A percentile compares a stretch with the other conserved stretches of the same genome.
phyloP scores from a whole-genome alignment of 1,284 basidiomycete genomes.

The Trametes hirsuta region DNA sequence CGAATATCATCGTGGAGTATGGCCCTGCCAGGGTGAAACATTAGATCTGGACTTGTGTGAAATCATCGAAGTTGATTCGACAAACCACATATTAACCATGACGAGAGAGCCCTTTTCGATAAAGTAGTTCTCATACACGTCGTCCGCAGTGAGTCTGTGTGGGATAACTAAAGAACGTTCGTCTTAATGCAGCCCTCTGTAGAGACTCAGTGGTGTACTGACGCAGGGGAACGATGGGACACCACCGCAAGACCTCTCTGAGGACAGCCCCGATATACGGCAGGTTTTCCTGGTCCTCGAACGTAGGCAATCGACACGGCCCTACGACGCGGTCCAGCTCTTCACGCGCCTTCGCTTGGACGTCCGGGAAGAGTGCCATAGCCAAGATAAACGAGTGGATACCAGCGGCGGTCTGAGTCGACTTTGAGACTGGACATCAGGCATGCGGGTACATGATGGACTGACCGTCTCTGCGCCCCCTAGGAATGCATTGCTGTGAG shows the following conservation, averaged over 20 bases:
- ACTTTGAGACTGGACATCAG: background rate
- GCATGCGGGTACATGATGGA: background rate
- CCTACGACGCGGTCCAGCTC: constrained; percentile 39
- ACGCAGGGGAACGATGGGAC: constrained; percentile 19
- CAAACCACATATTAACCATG: constrained; percentile 19
- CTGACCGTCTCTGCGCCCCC: constrained; percentile 14
- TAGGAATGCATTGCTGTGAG: background rate
- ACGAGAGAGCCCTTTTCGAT: constrained; percentile 17
- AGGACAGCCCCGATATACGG: constrained; percentile 37
- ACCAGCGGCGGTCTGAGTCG: constrained; percentile 8
- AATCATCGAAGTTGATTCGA: background rate
- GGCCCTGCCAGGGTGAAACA: constrained; percentile 8
- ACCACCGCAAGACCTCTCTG: constrained; percentile 39
- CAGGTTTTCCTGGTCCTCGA: constrained; percentile 32
- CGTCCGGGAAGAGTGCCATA: constrained; percentile 35
- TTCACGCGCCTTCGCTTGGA: constrained; percentile 33
- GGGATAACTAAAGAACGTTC: constrained; percentile 4
- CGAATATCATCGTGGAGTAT: constrained; percentile 27
- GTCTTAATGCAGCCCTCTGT: background rate
- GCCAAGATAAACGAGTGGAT: constrained; percentile 33
- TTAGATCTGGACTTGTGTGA: background rate
- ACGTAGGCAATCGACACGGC: constrained; percentile 32
- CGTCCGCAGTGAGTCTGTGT: constrained; percentile 9
- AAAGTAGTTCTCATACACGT: constrained; percentile 13
- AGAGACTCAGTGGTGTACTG: background rate